A percentile compares a stretch with the other conserved stretches of the same genome.
These are phyloP conservation scores for Paecilomyces dactylethromorphus DNA, from an alignment of 2,329 filamentous ascomycete genomes.

Conservation along the genomic window DNA sequence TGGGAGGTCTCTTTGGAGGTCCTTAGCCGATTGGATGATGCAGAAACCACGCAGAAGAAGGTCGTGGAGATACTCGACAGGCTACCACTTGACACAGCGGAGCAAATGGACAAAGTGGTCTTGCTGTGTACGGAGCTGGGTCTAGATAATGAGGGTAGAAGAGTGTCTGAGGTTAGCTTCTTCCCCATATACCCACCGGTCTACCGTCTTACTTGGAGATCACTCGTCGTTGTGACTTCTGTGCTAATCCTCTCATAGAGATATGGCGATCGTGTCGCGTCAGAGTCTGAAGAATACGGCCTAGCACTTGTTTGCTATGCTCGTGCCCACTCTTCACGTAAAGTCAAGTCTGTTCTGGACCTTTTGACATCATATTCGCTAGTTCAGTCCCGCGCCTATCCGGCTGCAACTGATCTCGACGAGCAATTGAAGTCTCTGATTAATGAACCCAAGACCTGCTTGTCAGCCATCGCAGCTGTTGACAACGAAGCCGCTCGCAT, in stretches of 20 bases:
- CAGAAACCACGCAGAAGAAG: conserved; percentile 62
- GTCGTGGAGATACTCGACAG: conserved; percentile 68
- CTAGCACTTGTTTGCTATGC: conserved; percentile 87
- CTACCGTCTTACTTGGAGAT: not conserved
- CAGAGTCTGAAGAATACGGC: conserved; percentile 70
- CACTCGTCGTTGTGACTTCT: not conserved
- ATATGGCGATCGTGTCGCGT: conserved; percentile 72
- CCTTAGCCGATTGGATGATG: conserved; percentile 72
- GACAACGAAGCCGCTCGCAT: conserved; percentile 78
- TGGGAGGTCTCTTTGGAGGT: conserved; percentile 88
- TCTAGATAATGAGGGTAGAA: conserved; percentile 70
- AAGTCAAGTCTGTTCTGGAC: conserved; percentile 79
- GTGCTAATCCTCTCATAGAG: conserved; percentile 47
- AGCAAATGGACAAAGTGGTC: conserved; percentile 76
- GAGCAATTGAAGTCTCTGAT: conserved; percentile 64
- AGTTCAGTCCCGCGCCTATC: conserved; percentile 75
- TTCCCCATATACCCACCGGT: not conserved
- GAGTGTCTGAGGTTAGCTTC: conserved; percentile 68
- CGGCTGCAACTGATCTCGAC: conserved; percentile 65
- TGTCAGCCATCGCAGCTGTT: conserved; percentile 64
- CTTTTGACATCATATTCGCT: conserved; percentile 82
- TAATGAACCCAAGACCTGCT: conserved; percentile 61
- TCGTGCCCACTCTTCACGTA: conserved; percentile 68
- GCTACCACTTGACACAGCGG: conserved; percentile 63
- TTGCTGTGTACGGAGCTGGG: conserved; percentile 69